phyloP scores from a whole-genome alignment of 2,329 filamentous ascomycete species.

The Xylariaceae sp. region DNA sequence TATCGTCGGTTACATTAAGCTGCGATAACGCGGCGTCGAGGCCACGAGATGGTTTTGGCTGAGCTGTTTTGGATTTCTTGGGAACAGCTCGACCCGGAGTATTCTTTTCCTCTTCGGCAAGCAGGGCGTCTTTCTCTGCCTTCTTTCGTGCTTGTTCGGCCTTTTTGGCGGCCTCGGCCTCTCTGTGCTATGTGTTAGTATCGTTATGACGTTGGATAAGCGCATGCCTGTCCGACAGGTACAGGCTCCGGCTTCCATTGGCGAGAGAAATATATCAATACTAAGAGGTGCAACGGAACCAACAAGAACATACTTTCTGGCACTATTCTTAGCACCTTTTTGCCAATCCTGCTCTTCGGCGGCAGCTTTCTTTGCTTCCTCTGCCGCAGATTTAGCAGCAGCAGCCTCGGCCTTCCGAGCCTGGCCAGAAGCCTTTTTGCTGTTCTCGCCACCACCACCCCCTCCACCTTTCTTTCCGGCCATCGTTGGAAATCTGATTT shows the following conservation, averaged over 20 bases:
- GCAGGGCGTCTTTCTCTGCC: slow-evolving; percentile 78
- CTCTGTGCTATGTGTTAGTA: slow-evolving; percentile 45
- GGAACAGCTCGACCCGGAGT: slow-evolving; percentile 52
- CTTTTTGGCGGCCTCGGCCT: slow-evolving; percentile 77
- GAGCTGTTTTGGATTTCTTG: slow-evolving; percentile 62
- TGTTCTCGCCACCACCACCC: slow-evolving; percentile 54
- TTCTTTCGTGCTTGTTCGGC: slow-evolving; percentile 81
- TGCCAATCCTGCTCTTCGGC: slow-evolving; percentile 73
- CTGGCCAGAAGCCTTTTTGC: slow-evolving; percentile 85
- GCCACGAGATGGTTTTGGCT: slow-evolving; percentile 46
- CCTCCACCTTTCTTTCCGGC: slow-evolving; percentile 58
- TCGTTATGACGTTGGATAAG: not conserved
- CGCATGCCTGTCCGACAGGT: not conserved
- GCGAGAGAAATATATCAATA: not conserved
- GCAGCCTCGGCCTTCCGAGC: slow-evolving; percentile 88
- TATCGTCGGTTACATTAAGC: slow-evolving; percentile 42
- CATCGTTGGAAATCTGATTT: slow-evolving; percentile 43
- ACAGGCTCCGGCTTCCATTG: not conserved
- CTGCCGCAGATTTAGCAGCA: slow-evolving; percentile 68
- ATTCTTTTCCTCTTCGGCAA: slow-evolving; percentile 74
- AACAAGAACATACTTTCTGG: slow-evolving; percentile 68
- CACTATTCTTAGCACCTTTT: slow-evolving; percentile 75
- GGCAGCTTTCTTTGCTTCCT: slow-evolving; percentile 58
- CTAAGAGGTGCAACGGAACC: not conserved
- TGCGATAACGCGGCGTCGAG: slow-evolving; percentile 48